These are phyloP conservation scores for Lathyrus sativus DNA, from an alignment of 306 rosid species.

Conservation along the genomic window DNA sequence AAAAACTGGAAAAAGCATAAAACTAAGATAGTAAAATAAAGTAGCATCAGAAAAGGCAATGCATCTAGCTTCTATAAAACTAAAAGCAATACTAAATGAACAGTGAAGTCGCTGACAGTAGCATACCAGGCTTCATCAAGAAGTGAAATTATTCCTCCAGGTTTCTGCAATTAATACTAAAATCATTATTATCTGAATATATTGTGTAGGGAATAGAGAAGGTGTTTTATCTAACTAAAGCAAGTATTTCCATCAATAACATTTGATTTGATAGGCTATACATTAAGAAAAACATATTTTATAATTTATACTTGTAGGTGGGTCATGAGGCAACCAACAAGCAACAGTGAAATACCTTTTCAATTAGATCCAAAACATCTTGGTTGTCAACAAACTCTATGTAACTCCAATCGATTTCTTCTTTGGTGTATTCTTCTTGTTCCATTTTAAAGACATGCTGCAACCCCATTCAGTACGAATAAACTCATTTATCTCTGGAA, in stretches of 20 bases:
- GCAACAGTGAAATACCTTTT: constrained; percentile 64
- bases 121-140: constrained; percentile 99
- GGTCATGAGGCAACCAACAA: constrained; percentile 31
- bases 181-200: constrained; percentile 33
- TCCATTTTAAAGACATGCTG: constrained; percentile 99
- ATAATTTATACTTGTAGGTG: neutral
- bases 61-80: constrained; percentile 39
- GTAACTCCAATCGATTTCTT: constrained; percentile 97
- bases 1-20: constrained; percentile 26
- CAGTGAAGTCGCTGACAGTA: constrained; percentile 32
- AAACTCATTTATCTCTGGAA: constrained; percentile 30
- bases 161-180: constrained; percentile 70
- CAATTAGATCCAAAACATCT: constrained; percentile 97
- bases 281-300: neutral
- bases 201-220: constrained; percentile 7
- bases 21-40: constrained; percentile 5
- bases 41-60: constrained; percentile 16
- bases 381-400: constrained; percentile 98
- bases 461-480: constrained; percentile 40
- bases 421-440: constrained; percentile 99
- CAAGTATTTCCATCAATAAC: constrained; percentile 29
- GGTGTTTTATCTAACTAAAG: neutral
- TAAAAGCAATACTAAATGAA: constrained; percentile 29
- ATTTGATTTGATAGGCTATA: constrained; percentile 20
- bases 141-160: constrained; percentile 96